phyloP scores from a whole-genome alignment of 495 filamentous ascomycete genomes.

The Penicillium atrosanguineum region DNA sequence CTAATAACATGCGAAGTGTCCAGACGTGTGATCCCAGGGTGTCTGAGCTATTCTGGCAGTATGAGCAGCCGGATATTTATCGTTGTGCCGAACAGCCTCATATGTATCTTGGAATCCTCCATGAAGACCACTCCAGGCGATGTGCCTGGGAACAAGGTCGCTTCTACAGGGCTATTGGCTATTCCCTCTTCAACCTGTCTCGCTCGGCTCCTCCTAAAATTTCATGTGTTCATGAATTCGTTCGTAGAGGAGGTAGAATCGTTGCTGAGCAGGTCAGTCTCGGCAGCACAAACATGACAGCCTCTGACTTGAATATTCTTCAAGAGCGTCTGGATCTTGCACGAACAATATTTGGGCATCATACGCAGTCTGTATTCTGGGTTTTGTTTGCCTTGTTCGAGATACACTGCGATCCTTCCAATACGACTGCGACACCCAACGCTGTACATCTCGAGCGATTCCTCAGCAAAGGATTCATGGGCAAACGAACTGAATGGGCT shows the following conservation, averaged over 20 bases:
- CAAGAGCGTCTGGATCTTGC: slow-evolving; percentile 19
- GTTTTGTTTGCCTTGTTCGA: slow-evolving; percentile 35
- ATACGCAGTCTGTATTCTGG: slow-evolving; percentile 27
- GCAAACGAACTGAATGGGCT: slow-evolving; percentile 46
- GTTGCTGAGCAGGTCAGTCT: slow-evolving; percentile 27
- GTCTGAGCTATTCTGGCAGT: slow-evolving; percentile 38
- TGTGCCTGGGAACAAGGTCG: slow-evolving; percentile 65
- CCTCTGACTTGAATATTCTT: slow-evolving; percentile 13
- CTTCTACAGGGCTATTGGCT: slow-evolving; percentile 53
- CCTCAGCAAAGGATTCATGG: slow-evolving; percentile 26
- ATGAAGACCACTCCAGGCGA: slow-evolving; percentile 55
- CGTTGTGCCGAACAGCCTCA: slow-evolving; percentile 18
- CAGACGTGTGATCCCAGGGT: slow-evolving; percentile 32
- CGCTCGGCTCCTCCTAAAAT: slow-evolving; percentile 16
- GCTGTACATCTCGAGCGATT: slow-evolving; percentile 21
- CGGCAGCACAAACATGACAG: slow-evolving; percentile 13
- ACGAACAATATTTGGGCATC: slow-evolving; percentile 6
- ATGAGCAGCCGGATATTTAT: slow-evolving; percentile 16
- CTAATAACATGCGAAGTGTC: neutral
- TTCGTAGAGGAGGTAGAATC: slow-evolving; percentile 44
- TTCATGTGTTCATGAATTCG: slow-evolving; percentile 43
- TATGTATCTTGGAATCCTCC: slow-evolving; percentile 58
- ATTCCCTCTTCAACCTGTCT: slow-evolving; percentile 51
- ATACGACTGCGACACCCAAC: slow-evolving; percentile 8
- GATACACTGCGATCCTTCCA: slow-evolving; percentile 16